phyloP scores from a whole-genome alignment of 2,329 filamentous ascomycete species.

The Aspergillus calidoustus region DNA sequence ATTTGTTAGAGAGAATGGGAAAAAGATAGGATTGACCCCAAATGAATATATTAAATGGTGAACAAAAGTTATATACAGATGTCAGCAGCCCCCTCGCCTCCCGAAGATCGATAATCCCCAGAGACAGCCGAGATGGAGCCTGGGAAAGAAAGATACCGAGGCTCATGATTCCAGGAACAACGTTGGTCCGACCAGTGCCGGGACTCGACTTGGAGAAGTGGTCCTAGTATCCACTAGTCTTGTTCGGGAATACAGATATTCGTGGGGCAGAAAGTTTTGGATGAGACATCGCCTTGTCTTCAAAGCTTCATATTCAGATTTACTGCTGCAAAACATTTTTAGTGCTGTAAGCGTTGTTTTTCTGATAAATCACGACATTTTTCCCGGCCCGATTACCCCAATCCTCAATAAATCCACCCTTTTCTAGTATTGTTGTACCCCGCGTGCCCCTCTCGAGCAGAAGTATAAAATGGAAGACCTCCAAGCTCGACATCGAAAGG shows the following conservation, averaged over 20 bases:
- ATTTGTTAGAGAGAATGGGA: slow-evolving; percentile 1
- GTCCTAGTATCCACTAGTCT: slow-evolving; percentile 6
- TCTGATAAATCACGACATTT: background rate
- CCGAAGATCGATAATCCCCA: background rate
- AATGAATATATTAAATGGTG: background rate
- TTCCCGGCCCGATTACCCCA: background rate
- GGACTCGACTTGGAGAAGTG: background rate
- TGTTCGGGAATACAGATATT: background rate
- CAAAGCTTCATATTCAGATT: slow-evolving; percentile 4
- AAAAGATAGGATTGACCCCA: background rate
- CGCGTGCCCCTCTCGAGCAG: background rate
- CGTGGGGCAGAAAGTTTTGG: slow-evolving; percentile 11
- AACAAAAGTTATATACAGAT: slow-evolving; percentile 2
- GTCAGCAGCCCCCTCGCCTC: background rate
- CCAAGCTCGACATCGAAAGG: slow-evolving; percentile 80
- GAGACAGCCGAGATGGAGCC: slow-evolving; percentile 23
- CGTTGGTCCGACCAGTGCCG: background rate
- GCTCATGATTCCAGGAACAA: slow-evolving; percentile 22
- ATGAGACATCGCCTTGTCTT: background rate
- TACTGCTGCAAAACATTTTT: background rate
- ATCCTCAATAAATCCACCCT: background rate
- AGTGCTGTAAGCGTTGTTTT: background rate
- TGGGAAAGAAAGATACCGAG: slow-evolving; percentile 28
- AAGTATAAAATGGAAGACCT: slow-evolving; percentile 69
- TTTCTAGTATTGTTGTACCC: background rate